Evolutionary conservation across 1,139 yeast species (phyloP).

Genomic region (Kodamaea sp.): DNA sequence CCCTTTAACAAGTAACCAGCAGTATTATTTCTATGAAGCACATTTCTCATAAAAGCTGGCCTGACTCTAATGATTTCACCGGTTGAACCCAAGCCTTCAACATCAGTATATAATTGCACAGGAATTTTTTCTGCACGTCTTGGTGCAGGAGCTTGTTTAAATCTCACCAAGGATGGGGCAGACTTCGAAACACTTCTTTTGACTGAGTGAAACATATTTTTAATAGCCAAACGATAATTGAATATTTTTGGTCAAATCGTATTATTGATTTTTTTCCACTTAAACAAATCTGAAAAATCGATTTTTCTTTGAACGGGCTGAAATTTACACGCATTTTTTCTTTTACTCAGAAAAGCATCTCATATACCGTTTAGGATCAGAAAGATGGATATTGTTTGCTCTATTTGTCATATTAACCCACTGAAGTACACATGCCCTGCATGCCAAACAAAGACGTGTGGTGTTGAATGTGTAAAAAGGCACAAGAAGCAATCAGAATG

Average conservation of each 20-base stretch:
- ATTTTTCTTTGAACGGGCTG: too few species aligned
- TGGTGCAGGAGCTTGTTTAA: conserved; percentile 11
- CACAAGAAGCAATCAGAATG: conserved; percentile 68
- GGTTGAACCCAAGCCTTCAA: conserved; percentile 53
- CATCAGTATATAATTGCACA: conserved; percentile 71
- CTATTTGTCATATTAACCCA: conserved; percentile 44
- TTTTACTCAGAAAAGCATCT: not conserved
- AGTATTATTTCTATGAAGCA: conserved; percentile 63
- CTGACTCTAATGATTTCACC: conserved; percentile 78
- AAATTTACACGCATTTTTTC: not conserved
- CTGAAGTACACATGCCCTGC: conserved; percentile 83
- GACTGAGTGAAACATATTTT: conserved; percentile 6
- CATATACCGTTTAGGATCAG: not conserved
- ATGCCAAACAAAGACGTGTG: conserved; percentile 66
- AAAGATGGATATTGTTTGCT: conserved; percentile 30
- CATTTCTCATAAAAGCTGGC: conserved; percentile 81
- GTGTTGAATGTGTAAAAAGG: conserved; percentile 61
- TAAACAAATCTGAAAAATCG: not conserved
- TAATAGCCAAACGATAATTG: conserved; percentile 1
- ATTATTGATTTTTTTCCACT: not conserved
- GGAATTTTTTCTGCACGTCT: conserved; percentile 40
- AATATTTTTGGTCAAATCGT: not conserved
- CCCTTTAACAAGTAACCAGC: conserved; percentile 63
- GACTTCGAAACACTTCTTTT: conserved; percentile 8
- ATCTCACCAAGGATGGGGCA: conserved; percentile 13